Percentiles rank a stretch among this genome's conserved stretches.
Evolutionary conservation across 2,329 filamentous ascomycete species (phyloP).

Genomic region (Xenoacremonium recifei): DNA sequence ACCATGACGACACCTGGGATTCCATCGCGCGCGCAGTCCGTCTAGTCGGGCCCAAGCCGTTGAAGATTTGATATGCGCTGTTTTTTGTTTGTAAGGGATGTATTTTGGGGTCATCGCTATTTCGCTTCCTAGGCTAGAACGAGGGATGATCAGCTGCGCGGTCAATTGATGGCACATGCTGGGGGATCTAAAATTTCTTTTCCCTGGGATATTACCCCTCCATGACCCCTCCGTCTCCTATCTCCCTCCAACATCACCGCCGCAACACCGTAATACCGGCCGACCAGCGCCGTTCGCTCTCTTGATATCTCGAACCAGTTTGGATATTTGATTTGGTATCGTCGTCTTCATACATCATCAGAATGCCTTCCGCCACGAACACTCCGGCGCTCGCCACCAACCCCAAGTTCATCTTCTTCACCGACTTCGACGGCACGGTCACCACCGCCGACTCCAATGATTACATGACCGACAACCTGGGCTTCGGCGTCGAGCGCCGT

Average conservation of each 20-base stretch:
- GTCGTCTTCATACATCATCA: too few relatives aligned
- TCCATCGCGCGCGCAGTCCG: conserved; percentile 6
- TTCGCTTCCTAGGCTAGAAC: background rate
- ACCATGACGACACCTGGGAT: conserved; percentile 7
- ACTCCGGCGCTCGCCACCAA: conserved; percentile 63
- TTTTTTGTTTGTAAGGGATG: conserved; percentile 7
- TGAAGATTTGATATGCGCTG: conserved; percentile 9
- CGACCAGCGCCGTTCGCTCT: background rate
- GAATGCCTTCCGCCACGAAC: conserved; percentile 43
- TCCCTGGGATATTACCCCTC: background rate
- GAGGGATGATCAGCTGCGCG: background rate
- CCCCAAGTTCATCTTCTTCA: conserved; percentile 96
- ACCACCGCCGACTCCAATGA: conserved; percentile 69
- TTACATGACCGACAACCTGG: conserved; percentile 85
- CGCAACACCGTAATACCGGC: background rate
- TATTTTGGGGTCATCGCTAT: background rate
- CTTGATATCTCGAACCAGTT: background rate
- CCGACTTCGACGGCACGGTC: conserved; percentile 97
- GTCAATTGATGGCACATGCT: background rate
- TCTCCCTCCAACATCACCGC: background rate
- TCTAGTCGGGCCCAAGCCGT: background rate
- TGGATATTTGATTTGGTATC: too few relatives aligned
- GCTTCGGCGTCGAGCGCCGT: conserved; percentile 73
- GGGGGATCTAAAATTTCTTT: background rate
- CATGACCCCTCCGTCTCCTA: conserved; percentile 1